Evolutionary conservation across 1,284 basidiomycete genomes (phyloP).

Genomic region (Lignosus rhinocerotis): DNA sequence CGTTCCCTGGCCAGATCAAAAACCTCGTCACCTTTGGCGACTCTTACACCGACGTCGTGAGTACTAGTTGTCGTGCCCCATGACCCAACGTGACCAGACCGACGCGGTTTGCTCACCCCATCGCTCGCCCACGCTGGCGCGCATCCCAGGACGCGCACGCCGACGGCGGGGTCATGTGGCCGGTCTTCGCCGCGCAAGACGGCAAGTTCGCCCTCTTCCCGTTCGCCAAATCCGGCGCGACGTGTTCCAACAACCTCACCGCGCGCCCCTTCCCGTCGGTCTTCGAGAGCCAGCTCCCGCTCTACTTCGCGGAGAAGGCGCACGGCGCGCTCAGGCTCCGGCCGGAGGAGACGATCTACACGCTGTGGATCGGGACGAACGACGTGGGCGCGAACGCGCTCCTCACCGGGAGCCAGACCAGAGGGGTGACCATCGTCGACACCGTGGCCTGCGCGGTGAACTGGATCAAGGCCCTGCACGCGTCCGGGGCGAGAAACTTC

Average conservation of each 20-base stretch:
- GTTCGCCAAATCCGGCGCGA: constrained; percentile 45
- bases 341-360: constrained; percentile 43
- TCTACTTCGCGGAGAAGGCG: constrained; percentile 34
- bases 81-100: background rate
- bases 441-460: constrained; percentile 43
- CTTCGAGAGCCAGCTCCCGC: constrained; percentile 40
- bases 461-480: constrained; percentile 42
- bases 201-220: constrained; percentile 40
- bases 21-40: constrained; percentile 48
- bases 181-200: constrained; percentile 42
- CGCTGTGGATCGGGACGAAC: constrained; percentile 54
- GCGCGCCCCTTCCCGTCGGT: constrained; percentile 39
- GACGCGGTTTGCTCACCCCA: background rate
- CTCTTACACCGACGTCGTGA: constrained; percentile 45
- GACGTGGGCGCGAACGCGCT: constrained; percentile 42
- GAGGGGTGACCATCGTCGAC: constrained; percentile 43
- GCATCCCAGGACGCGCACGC: constrained; percentile 23
- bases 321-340: constrained; percentile 30
- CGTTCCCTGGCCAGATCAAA: constrained; percentile 38
- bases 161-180: constrained; percentile 44
- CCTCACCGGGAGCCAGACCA: constrained; percentile 38
- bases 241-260: constrained; percentile 46
- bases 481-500: constrained; percentile 46
- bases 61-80: background rate
- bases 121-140: too few species aligned